Evolutionary conservation across 805 yeast genomes (phyloP).

Genomic region (Ogataea corticis): DNA sequence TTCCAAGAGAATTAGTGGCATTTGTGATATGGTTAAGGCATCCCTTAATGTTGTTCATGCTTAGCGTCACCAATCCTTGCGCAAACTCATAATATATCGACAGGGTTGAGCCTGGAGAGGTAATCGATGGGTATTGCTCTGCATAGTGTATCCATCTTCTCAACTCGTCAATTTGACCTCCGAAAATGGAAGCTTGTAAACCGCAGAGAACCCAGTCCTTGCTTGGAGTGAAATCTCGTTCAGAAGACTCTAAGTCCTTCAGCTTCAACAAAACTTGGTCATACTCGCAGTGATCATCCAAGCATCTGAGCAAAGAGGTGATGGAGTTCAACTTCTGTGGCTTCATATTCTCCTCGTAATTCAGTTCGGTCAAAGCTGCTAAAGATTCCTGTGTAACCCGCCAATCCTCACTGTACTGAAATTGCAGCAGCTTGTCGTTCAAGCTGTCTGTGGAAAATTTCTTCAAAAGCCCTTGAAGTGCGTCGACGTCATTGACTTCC

Average conservation of each 20-base stretch:
- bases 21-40: conserved; percentile 44
- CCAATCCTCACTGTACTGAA: conserved; percentile 88
- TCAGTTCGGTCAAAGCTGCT: conserved; percentile 55
- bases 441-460: conserved; percentile 67
- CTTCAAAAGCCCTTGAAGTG: conserved; percentile 82
- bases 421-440: conserved; percentile 74
- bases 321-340: conserved; percentile 38
- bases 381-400: conserved; percentile 83
- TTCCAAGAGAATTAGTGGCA: conserved; percentile 62
- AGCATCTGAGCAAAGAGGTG: conserved; percentile 64
- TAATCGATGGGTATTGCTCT: conserved; percentile 36
- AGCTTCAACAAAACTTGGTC: conserved; percentile 61
- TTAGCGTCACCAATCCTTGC: conserved; percentile 52
- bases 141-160: conserved; percentile 59
- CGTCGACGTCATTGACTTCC: conserved; percentile 84
- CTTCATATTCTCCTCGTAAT: conserved; percentile 23
- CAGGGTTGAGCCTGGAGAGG: conserved; percentile 51
- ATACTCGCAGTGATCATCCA: conserved; percentile 75
- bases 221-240: conserved; percentile 33
- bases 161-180: conserved; percentile 54
- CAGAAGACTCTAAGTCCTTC: conserved; percentile 34
- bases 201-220: conserved; percentile 68
- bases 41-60: conserved; percentile 32
- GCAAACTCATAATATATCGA: conserved; percentile 66
- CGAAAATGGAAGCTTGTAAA: conserved; percentile 68